Evolutionary conservation across 768 basidiomycete genomes (phyloP).

Genomic region (Daedalea quercina): DNA sequence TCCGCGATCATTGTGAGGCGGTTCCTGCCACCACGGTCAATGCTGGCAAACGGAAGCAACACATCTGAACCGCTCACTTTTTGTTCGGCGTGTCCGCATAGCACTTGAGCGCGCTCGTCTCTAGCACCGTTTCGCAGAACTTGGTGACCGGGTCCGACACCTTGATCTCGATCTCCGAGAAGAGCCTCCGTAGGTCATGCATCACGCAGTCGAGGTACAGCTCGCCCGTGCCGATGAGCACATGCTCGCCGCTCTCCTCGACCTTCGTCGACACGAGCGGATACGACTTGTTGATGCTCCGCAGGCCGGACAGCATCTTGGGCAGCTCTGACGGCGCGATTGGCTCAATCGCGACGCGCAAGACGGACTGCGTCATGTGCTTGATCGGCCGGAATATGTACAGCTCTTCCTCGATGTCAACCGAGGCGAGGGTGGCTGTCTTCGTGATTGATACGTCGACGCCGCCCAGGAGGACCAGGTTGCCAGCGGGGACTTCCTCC

Average conservation of each 20-base stretch:
- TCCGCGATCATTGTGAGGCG: slow-evolving; percentile 99
- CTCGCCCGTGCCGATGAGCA: slow-evolving; percentile 94
- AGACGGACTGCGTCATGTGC: slow-evolving; percentile 93
- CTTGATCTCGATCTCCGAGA: slow-evolving; percentile 99
- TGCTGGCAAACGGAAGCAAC: slow-evolving; percentile 4
- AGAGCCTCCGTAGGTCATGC: slow-evolving; percentile 89
- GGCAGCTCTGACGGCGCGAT: slow-evolving; percentile 96
- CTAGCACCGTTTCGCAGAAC: slow-evolving; percentile 96
- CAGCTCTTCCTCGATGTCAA: slow-evolving; percentile 75
- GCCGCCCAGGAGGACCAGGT: slow-evolving; percentile 87
- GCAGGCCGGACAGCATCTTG: slow-evolving; percentile 95
- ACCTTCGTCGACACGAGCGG: slow-evolving; percentile 93
- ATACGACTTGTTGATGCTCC: slow-evolving; percentile 97
- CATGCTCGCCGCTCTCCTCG: slow-evolving; percentile 97
- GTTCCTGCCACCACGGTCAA: slow-evolving; percentile 52
- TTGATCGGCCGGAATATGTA: slow-evolving; percentile 95
- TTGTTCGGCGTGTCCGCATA: slow-evolving; percentile 99
- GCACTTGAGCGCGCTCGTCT: slow-evolving; percentile 96
- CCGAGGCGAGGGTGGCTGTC: slow-evolving; percentile 79
- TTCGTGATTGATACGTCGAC: slow-evolving; percentile 94
- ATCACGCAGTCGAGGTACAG: slow-evolving; percentile 94
- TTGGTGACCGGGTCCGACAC: slow-evolving; percentile 98
- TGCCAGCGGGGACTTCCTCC: slow-evolving; percentile 86
- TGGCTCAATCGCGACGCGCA: slow-evolving; percentile 98
- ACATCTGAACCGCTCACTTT: slow-evolving; percentile 56